Evolutionary conservation across 345 rosid genomes (phyloP).

Genomic region (Lepidium aucheri): DNA sequence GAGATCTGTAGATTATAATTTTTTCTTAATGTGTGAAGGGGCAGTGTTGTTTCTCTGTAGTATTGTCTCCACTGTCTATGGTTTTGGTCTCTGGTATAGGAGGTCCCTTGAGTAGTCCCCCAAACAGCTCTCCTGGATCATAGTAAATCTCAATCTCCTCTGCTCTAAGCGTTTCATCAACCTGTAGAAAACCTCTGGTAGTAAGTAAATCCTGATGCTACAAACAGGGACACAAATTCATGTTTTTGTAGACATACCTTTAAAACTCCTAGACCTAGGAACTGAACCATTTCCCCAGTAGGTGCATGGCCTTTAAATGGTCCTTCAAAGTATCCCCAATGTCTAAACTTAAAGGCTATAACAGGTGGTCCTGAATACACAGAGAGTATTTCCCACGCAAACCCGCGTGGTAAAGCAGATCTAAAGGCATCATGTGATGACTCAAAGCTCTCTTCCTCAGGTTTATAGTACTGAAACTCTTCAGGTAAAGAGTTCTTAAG

Average conservation of each 20-base stretch:
- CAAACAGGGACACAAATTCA: not conserved
- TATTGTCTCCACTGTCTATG: constrained; percentile 2
- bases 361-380: constrained; percentile 76
- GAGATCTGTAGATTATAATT: not conserved
- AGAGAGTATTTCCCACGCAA: constrained; percentile 63
- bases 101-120: constrained; percentile 43
- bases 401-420: constrained; percentile 72
- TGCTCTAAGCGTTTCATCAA: constrained; percentile 55
- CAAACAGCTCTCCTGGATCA: constrained; percentile 64
- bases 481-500: constrained; percentile 50
- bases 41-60: constrained; percentile 25
- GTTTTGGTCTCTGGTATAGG: constrained; percentile 20
- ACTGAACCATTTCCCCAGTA: constrained; percentile 53
- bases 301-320: constrained; percentile 66
- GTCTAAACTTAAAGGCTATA: constrained; percentile 75
- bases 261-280: constrained; percentile 56
- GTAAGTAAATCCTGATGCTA: constrained; percentile 13
- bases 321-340: constrained; percentile 84
- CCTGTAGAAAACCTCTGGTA: constrained; percentile 31
- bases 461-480: constrained; percentile 53
- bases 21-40: constrained; percentile 25
- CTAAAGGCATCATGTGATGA: constrained; percentile 64
- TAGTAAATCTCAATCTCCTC: constrained; percentile 65
- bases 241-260: constrained; percentile 34
- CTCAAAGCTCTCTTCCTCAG: constrained; percentile 64